phyloP scores from a whole-genome alignment of 2,329 filamentous ascomycete genomes.

The Daldinia sp. region DNA sequence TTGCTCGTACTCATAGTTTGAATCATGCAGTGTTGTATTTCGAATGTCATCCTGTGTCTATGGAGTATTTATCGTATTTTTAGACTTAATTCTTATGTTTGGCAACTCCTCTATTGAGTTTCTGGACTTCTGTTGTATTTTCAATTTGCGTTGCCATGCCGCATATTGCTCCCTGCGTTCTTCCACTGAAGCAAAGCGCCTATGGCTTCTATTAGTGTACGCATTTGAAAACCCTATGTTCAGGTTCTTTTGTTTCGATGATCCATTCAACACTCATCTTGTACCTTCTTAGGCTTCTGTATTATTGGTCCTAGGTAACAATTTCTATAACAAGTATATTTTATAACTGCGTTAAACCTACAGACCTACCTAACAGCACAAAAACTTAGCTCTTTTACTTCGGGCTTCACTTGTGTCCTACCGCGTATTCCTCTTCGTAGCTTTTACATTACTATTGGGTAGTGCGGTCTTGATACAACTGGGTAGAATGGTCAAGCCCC shows the following conservation, averaged over 20 bases:
- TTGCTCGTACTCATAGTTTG: background rate
- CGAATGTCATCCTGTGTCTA: background rate
- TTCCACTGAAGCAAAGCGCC: conserved; percentile 10
- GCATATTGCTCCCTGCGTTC: conserved; percentile 5
- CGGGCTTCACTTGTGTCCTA: too few species aligned
- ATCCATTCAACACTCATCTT: background rate
- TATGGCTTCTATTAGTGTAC: conserved; percentile 11
- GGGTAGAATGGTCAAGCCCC: too few species aligned
- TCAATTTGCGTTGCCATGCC: background rate
- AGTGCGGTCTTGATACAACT: too few species aligned
- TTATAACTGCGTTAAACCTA: too few species aligned
- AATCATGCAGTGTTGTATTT: conserved; percentile 1
- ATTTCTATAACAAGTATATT: too few species aligned
- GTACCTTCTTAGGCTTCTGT: background rate
- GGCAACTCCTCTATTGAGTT: background rate
- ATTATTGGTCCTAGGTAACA: background rate
- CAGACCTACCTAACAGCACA: too few species aligned
- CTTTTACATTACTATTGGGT: too few species aligned
- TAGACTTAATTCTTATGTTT: background rate
- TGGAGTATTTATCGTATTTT: background rate
- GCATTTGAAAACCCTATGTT: background rate
- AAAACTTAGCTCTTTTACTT: too few species aligned
- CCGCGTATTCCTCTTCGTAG: too few species aligned
- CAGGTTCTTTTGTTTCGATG: background rate
- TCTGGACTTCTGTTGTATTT: background rate